A percentile compares a stretch with the other conserved stretches of the same genome.
These are phyloP conservation scores for Carex cristatella DNA, from an alignment of 176 grass and related monocot genomes.

Conservation along the genomic window DNA sequence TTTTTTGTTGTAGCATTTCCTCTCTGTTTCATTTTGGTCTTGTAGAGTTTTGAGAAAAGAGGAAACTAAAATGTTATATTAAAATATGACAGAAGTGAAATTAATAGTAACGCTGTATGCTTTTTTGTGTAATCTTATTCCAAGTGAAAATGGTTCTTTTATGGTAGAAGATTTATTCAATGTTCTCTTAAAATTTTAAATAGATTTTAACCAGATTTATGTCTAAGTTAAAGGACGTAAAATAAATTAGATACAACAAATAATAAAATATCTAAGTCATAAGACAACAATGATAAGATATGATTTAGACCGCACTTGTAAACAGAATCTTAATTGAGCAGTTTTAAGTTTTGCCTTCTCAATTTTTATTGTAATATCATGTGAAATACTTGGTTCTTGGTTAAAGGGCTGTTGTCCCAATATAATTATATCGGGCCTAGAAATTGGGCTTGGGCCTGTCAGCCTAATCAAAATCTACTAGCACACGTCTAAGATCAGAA, in stretches of 20 bases:
- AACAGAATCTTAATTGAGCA: too few relatives aligned
- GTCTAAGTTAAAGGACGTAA: not conserved
- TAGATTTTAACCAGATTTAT: not conserved
- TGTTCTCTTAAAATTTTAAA: not conserved
- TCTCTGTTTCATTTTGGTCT: slow-evolving; percentile 8
- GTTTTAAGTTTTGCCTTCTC: too few relatives aligned
- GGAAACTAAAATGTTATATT: slow-evolving; percentile 1
- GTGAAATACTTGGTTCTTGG: too few relatives aligned
- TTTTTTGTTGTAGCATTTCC: not conserved
- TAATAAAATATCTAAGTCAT: too few relatives aligned
- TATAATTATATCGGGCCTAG: too few relatives aligned
- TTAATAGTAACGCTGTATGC: not conserved
- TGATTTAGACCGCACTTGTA: too few relatives aligned
- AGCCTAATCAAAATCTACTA: too few relatives aligned
- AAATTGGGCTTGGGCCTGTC: too few relatives aligned
- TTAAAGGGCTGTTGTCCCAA: too few relatives aligned
- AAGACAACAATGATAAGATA: too few relatives aligned
- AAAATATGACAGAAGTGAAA: not conserved
- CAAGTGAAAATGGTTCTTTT: not conserved
- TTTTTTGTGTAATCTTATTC: not conserved
- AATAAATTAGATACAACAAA: not conserved
- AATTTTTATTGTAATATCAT: too few relatives aligned
- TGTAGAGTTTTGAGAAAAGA: not conserved
- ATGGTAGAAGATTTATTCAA: not conserved
- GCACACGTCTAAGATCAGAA: too few relatives aligned